Percentiles rank a stretch among this genome's conserved stretches.
Evolutionary conservation across 306 rosid species (phyloP).

Genomic region (Casuarina equisetifolia): DNA sequence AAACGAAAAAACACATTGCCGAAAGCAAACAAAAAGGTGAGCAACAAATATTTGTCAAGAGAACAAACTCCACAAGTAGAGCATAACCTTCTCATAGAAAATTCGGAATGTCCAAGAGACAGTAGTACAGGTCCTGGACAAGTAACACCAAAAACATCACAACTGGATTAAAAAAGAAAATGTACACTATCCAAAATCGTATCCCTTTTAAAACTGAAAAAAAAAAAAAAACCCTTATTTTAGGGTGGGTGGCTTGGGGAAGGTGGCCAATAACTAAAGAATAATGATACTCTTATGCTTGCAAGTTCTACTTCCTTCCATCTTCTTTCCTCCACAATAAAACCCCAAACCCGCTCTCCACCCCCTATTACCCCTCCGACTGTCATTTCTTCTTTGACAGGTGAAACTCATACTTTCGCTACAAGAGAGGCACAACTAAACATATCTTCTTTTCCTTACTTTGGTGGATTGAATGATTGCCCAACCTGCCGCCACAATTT

Average conservation of each 20-base stretch:
- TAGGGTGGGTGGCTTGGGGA: background rate
- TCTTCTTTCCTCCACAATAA: background rate
- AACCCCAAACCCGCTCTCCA: background rate
- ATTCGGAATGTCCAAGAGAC: constrained; percentile 98
- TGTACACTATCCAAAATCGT: background rate
- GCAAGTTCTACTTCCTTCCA: background rate
- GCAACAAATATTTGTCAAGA: background rate
- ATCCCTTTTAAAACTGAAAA: background rate
- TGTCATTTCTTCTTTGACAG: background rate
- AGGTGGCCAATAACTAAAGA: background rate
- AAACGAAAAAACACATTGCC: background rate
- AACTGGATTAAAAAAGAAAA: background rate
- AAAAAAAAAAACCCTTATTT: background rate
- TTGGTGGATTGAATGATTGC: constrained; percentile 95
- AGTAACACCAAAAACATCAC: constrained; percentile 8
- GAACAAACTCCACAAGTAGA: background rate
- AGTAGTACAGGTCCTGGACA: constrained; percentile 92
- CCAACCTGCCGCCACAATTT: constrained; percentile 99
- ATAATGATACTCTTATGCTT: background rate
- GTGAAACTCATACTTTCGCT: background rate
- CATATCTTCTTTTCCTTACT: constrained; percentile 54
- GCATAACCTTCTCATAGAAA: constrained; percentile 89
- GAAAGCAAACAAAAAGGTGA: background rate
- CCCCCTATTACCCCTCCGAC: background rate
- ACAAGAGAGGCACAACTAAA: background rate